Base-by-base conservation (phyloP, 164 flowering plant genomes). In the Houttuynia cordata region DNA sequence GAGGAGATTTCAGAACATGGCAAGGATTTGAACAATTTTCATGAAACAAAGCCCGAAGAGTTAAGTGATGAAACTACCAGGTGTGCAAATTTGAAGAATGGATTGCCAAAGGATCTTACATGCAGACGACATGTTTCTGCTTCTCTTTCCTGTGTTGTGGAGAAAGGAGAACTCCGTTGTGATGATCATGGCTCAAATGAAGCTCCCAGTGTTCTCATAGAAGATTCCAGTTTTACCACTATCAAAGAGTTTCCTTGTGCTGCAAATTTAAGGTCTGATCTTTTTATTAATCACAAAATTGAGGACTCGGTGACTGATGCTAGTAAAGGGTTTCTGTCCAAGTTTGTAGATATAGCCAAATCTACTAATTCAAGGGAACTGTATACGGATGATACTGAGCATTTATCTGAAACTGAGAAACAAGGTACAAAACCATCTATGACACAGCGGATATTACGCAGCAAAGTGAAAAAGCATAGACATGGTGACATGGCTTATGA, bases 401-500 rank as follows among this genome's bases (percentile, higher is more conserved):
- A 65, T 50, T 13, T 62, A 56, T 77, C 69, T 67, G 74, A 75
- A 64, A 56, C 62, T 59, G 80, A 73, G 60, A 75, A 18, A 60
- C 70, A 72, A 64, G 80, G 74, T 53, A 70, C 51, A 61, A 82
- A 68, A 64, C 64, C 61, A 39, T 66, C 78, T 56, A 74, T 66
- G 21, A 62, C 58, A 34, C 84, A 75, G 59, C 85, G 90, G 67
- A 74, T 53, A 22, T 60, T 47, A 56, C 92, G 97, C 54, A 81
- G 97, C 54, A 81, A 70, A 61, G 53, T 74, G 34, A 90, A 75
- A 74, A 94, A 75, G 74, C 80, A 70, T 40, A 84, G 83, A 75
- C 92, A 81, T 72, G 81, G 80, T 22, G 96, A 91, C 72, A 94
- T 94, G 99, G 87, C 97, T 60, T 94, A 90, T 74, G 99, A 94